Conservation (phyloP, 2,329 filamentous ascomycete genomes). For the Colletotrichum trifolii region DNA sequence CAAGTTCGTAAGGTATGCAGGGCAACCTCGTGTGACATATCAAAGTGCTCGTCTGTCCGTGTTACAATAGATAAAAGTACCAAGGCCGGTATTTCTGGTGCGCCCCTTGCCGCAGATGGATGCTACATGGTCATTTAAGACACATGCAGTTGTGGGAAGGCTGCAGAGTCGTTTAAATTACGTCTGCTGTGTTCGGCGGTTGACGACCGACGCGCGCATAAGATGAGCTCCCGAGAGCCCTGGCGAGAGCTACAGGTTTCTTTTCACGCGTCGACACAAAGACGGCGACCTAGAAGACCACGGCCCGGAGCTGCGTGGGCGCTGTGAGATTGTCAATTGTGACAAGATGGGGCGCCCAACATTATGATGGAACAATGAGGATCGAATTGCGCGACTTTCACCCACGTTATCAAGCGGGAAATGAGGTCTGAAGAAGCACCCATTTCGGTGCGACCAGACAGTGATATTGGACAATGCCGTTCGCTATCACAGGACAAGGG, state of each 20-base stretch:
- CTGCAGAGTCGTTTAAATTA: conserved; percentile 19
- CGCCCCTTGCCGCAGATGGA: neutral
- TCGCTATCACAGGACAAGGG: too few relatives aligned
- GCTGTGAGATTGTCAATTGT: conserved; percentile 29
- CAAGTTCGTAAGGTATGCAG: too few relatives aligned
- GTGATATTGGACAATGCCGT: conserved; percentile 12
- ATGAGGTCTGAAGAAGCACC: too few relatives aligned
- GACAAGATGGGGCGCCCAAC: conserved; percentile 11
- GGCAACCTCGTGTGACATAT: too few relatives aligned
- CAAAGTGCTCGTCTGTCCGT: too few relatives aligned
- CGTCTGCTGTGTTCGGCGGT: conserved; percentile 24
- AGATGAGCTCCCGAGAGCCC: neutral
- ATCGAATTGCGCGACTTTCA: neutral
- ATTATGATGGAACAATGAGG: neutral
- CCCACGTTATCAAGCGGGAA: conserved; percentile 4
- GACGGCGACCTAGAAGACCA: too few relatives aligned
- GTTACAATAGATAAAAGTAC: neutral
- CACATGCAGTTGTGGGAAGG: neutral
- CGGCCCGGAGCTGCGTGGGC: too few relatives aligned
- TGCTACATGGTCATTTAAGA: conserved; percentile 6
- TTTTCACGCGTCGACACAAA: too few relatives aligned
- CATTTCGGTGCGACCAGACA: too few relatives aligned
- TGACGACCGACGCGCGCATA: conserved; percentile 20
- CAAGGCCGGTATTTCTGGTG: neutral
- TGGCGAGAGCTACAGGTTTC: neutral